Evolutionary conservation across 306 rosid genomes (phyloP), one percentile per base, ranked within the genome.

Genomic region (Dicorynia guianensis): DNA sequence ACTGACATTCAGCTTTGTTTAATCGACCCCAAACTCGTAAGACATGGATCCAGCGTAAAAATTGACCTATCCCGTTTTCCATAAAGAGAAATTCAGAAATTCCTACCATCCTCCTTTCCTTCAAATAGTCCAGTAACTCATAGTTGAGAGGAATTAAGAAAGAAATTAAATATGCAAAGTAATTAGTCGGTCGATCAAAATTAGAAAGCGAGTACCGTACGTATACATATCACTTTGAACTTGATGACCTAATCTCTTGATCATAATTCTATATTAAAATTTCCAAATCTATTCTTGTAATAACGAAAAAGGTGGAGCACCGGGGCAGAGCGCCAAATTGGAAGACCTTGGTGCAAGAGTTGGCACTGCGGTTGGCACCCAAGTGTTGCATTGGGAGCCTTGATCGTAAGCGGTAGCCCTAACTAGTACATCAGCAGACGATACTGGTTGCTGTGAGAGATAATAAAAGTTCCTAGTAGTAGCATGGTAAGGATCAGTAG

Each of bases 301-400:
- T n/a, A 90, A 84, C 0, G 91, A 80, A 85, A 88, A 92, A 4
- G 92, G 86, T 34, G 90, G 89, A 70, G 82, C 76, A 46, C 79
- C 86, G 11, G 72, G 87, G 62, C 89, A 89, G 3, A 82, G 86
- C 14, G 79, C 64, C 75, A 81, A 58, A 63, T 43, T 75, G n/a
- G 36, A 39, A 5, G 96, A 54, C 81, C 87, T 80, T 9, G 91
- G 73, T 5, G 90, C 85, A 18, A 79, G 80, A n/a, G 92, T 79
- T 76, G 94, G 97, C 77, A 89, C 84, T 0, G 91, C 93, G 11
- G 91, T 81, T 35, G 94, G 94, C 54, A 89, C 86, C 96, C 98
- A 91, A 67, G 62, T 83, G 47, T 72, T 86, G 83, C 85, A 85
- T 7, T 76, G 7, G 3, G 86, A 64, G 11, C 78, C 82, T 60